Conservation (phyloP, 768 basidiomycete species). For the Glaciozyma martinii region DNA sequence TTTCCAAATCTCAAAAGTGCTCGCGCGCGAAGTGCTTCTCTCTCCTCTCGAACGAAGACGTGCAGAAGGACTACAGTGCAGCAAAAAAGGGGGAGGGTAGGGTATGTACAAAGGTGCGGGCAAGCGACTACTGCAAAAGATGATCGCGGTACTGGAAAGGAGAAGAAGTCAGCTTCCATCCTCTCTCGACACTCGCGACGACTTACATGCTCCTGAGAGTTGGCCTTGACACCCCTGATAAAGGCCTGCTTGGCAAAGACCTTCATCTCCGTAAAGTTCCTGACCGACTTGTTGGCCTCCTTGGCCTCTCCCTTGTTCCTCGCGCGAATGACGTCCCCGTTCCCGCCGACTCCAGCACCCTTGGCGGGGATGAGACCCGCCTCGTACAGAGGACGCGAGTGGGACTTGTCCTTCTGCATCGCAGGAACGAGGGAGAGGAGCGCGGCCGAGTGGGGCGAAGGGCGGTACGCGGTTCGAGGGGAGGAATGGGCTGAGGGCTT, state of each 20-base stretch:
- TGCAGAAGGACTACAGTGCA: no score
- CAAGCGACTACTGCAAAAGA: not conserved
- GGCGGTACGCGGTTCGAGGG: conserved; percentile 17
- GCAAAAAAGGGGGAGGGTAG: no score
- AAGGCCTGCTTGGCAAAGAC: not conserved
- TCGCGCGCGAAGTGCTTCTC: no score
- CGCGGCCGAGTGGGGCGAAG: conserved; percentile 39
- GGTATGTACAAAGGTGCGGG: no score
- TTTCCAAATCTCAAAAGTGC: no score
- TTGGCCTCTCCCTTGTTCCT: conserved; percentile 90
- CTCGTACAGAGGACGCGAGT: conserved; percentile 44
- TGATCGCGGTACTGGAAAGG: conserved; percentile 2
- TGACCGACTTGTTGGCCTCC: conserved; percentile 69
- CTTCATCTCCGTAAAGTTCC: not conserved
- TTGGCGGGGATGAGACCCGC: conserved; percentile 71
- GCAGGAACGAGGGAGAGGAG: conserved; percentile 31
- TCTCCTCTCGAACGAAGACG: no score
- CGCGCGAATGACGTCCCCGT: conserved; percentile 75
- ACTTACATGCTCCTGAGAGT: conserved; percentile 7
- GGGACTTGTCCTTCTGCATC: conserved; percentile 27
- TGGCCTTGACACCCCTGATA: not conserved
- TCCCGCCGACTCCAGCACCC: conserved; percentile 76
- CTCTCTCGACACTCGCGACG: no score
- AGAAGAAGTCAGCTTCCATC: no score
- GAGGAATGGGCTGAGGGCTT: conserved; percentile 35